Evolutionary conservation across 257 asterid species (phyloP), one percentile per base, ranked within the genome.

Genomic region (Galeopsis tetrahit): DNA sequence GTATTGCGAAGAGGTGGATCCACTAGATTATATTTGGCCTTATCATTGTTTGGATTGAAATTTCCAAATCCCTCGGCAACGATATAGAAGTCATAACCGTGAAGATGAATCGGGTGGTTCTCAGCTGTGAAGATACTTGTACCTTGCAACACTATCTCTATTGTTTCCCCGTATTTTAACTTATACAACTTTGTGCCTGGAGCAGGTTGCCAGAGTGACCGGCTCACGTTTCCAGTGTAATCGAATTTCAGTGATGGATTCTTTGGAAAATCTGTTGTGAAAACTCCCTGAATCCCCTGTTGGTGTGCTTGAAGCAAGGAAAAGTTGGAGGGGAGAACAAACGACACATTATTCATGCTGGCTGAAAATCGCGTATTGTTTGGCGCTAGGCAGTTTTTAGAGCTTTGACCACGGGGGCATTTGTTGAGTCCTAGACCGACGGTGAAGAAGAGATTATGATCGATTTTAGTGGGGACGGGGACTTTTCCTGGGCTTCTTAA

Each of bases 51-150:
- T 0, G 92, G 80, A 48, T 94, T 80, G 66, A 91, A 94, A 49
- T 91, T 94, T 10, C 97, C 99, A 11, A 89, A 91, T 0, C 97
- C 99, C 75, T 91, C 95, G 1, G 92, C 97, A 28, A 91, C 31
- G 2, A 94, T 84, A 46, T 86, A 94, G 68, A 94, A 94, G 60
- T 94, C 96, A 52, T 89, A 89, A 10, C 99, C 99, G 21, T 94
- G 99, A 17, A 94, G 93, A 82, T 94, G 99, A 28, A 94, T 87
- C 0, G 99, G 99, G 81, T 91, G 99, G 75, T 89, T 85, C 81
- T 91, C 99, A 15, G 90, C 88, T 1, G 89, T 80, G 78, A 91
- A 66, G 38, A 94, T 91, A 56, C 87, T 88, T 32, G 99, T 94
- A 28, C 97, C 99, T 70, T 94, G 99, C 61, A 89, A 38, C 46